Conservation (phyloP, 169 alveolate genomes). For the Cryptosporidium ryanae region DNA sequence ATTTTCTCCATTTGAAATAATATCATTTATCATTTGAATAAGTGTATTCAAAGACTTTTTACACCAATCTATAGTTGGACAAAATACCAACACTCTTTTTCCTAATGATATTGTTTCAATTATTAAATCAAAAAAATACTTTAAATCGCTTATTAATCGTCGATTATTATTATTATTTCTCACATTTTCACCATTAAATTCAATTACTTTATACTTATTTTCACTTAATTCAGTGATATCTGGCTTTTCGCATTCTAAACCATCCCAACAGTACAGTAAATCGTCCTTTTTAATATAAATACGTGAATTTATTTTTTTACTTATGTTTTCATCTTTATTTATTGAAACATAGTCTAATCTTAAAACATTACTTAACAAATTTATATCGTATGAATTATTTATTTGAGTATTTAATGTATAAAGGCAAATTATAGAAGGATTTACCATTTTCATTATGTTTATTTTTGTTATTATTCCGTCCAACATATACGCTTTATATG, state of each 20-base stretch:
- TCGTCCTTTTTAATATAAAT: constrained; percentile 33
- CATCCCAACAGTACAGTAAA: constrained; percentile 12
- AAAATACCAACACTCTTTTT: constrained; percentile 32
- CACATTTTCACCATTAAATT: background rate
- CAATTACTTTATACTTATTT: background rate
- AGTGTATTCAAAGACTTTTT: constrained; percentile 36
- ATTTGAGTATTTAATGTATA: constrained; percentile 23
- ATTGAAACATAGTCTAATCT: background rate
- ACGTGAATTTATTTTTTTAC: background rate
- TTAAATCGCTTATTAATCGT: constrained; percentile 14
- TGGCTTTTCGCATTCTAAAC: background rate
- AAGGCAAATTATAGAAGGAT: constrained; percentile 9
- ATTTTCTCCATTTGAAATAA: background rate
- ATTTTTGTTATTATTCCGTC: constrained; percentile 43
- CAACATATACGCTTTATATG: constrained; percentile 7
- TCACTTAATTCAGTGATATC: constrained; percentile 2
- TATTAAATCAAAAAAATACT: constrained; percentile 27
- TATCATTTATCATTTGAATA: background rate
- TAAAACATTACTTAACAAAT: background rate
- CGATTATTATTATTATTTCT: background rate
- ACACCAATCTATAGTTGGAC: constrained; percentile 71
- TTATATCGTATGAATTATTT: background rate
- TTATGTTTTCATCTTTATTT: background rate
- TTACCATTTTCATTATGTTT: background rate
- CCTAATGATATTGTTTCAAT: constrained; percentile 28